phyloP scores from a whole-genome alignment of 768 basidiomycete genomes.

The Tricholoma matsutake region DNA sequence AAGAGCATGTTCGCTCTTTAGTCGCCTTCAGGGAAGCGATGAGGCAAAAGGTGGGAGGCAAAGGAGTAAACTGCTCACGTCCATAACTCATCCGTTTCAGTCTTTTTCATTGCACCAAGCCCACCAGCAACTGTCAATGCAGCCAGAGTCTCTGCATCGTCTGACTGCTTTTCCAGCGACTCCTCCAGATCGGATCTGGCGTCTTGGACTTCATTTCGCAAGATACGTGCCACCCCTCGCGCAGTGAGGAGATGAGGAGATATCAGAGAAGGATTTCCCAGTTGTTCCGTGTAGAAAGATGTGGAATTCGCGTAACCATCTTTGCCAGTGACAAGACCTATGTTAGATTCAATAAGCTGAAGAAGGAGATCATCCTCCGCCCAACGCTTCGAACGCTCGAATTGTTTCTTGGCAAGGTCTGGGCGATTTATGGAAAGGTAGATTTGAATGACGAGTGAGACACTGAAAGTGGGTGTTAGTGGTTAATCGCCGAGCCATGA shows the following conservation, averaged over 20 bases:
- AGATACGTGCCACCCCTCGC: constrained; percentile 76
- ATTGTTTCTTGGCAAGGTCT: constrained; percentile 84
- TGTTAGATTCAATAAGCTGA: constrained; percentile 84
- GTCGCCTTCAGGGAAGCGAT: constrained; percentile 27
- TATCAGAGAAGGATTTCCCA: constrained; percentile 74
- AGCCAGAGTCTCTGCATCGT: constrained; percentile 65
- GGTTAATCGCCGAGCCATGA: neutral
- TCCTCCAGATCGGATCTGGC: constrained; percentile 84
- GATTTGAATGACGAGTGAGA: constrained; percentile 79
- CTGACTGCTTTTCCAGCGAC: constrained; percentile 56
- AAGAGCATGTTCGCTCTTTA: constrained; percentile 49
- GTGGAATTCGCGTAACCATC: constrained; percentile 56
- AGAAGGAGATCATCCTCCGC: constrained; percentile 89
- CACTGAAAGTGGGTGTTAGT: constrained; percentile 40
- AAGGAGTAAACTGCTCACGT: constrained; percentile 43
- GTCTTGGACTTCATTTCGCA: constrained; percentile 68
- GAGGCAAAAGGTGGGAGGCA: constrained; percentile 1
- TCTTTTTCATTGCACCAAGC: constrained; percentile 52
- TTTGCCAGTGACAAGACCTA: constrained; percentile 71
- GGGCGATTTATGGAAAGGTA: constrained; percentile 88
- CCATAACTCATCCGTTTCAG: constrained; percentile 67
- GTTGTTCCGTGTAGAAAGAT: constrained; percentile 80
- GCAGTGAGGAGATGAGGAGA: constrained; percentile 73
- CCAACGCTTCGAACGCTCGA: constrained; percentile 78
- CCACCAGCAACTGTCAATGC: constrained; percentile 64